Conservation (phyloP, 1,284 basidiomycete genomes). For the Cystobasidium sp. region DNA sequence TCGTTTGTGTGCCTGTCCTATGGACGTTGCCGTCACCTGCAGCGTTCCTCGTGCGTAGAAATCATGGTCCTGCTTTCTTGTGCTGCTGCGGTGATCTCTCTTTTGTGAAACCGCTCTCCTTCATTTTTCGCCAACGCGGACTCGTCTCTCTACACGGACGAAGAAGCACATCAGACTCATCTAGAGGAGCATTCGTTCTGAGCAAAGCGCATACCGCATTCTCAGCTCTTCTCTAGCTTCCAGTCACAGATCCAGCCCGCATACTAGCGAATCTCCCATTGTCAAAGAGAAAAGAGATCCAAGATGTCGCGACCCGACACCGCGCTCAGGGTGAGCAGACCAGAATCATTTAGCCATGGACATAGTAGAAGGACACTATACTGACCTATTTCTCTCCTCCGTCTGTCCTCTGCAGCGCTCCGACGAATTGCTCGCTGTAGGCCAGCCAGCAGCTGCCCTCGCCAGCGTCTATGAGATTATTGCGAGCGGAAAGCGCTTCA, state of each 20-base stretch:
- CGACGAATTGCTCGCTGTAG: slow-evolving; percentile 77
- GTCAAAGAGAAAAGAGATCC: not conserved
- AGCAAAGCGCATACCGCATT: too few species aligned
- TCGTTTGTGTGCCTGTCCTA: too few species aligned
- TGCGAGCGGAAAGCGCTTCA: slow-evolving; percentile 83
- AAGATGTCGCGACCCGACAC: slow-evolving; percentile 43
- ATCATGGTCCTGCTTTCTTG: not conserved
- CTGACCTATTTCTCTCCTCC: not conserved
- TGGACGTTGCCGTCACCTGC: too few species aligned
- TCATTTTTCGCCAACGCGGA: slow-evolving; percentile 31
- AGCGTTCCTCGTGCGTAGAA: too few species aligned
- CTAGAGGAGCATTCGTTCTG: too few species aligned
- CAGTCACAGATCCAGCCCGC: not conserved
- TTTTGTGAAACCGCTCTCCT: not conserved
- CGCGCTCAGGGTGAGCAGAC: slow-evolving; percentile 38
- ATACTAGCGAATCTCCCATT: not conserved
- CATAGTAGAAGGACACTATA: not conserved
- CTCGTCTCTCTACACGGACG: slow-evolving; percentile 3
- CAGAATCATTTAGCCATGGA: not conserved
- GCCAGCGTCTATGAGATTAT: slow-evolving; percentile 91
- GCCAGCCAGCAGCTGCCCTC: slow-evolving; percentile 83
- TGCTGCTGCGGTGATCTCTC: not conserved
- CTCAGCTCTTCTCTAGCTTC: not conserved
- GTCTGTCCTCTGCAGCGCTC: slow-evolving; percentile 33
- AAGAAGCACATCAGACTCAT: not conserved